Base-by-base conservation (phyloP, 2,329 filamentous ascomycete genomes). In the Xylariaceae sp. region DNA sequence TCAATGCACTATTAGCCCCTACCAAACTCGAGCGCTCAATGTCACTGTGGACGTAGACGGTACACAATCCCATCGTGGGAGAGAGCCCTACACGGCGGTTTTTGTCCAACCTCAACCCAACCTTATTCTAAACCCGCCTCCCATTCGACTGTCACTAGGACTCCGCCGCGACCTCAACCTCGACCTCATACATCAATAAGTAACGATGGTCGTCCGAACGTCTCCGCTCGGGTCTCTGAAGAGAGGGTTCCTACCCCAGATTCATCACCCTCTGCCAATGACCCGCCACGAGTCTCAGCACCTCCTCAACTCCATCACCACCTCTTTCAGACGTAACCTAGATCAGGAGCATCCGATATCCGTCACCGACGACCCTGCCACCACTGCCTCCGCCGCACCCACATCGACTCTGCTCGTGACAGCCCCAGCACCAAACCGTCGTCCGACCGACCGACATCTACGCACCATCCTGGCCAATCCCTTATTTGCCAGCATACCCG, bases 321-420 rank as follows among this genome's bases (percentile, higher is more conserved):
- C 72, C 6, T 83, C 80, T 2, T 84, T 84, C 63, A 75, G 81
- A 47, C 74, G 74, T 49, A 77, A 82, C 31, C 76, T 84, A n/a
- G 80, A 83, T 60, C 73, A 69, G 41, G 80, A 84, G 61, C 78
- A 84, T 60, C 80, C 80, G 54, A 75, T 69, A 62, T 62, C 34
- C 5, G 16, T 71, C 31, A 57, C 67, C 13, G 63, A 72, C 9
- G 56, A 61, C 22, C 34, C 53, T 9, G 40, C 57, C 52, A 10
- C 54, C 45, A n/a, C 48, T n/a, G 31, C 50, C 12, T 7, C 28
- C 17, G 38, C 39, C 13, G 39, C 16, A 17, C 31, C 53, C 13
- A 40, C 13, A 19, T 12, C 12, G 14, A 33, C 18, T 12, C 11
- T 53, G 19, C 41, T 33, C 16, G 56, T 42, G 36, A 55, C 54